Conservation (phyloP, 139 green algal species). For the Desmodesmus armatus region DNA sequence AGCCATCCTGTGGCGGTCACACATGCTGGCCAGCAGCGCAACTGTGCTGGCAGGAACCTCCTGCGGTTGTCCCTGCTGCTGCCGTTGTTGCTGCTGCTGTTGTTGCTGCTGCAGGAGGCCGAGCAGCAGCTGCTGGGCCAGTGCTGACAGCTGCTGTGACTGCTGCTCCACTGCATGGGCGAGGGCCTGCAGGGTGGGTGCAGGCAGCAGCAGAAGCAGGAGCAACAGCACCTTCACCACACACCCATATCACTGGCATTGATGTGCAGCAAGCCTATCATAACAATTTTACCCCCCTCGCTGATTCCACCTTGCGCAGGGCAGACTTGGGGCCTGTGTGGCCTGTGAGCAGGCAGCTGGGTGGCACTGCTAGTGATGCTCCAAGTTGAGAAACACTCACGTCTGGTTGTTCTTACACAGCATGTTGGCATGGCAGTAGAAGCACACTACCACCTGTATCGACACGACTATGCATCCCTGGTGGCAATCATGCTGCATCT, state of each 20-base stretch:
- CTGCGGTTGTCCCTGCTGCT: neutral
- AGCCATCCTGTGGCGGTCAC: slow-evolving; percentile 27
- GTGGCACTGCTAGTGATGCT: neutral
- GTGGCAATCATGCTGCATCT: neutral
- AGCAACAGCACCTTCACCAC: too few relatives aligned
- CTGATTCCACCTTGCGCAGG: too few relatives aligned
- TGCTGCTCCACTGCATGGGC: neutral
- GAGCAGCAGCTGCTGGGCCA: neutral
- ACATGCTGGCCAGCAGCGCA: slow-evolving; percentile 5
- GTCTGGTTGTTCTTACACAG: neutral
- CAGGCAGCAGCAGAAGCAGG: neutral
- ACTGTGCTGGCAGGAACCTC: slow-evolving; percentile 29
- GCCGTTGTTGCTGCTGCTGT: neutral
- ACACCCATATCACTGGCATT: too few relatives aligned
- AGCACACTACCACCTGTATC: too few relatives aligned
- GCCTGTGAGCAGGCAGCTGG: too few relatives aligned
- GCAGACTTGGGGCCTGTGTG: too few relatives aligned
- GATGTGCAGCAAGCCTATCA: too few relatives aligned
- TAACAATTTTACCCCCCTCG: too few relatives aligned
- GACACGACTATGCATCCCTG: too few relatives aligned
- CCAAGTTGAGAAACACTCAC: neutral
- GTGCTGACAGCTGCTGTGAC: neutral
- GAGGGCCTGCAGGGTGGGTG: neutral
- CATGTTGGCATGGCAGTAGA: neutral
- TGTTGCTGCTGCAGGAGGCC: slow-evolving; percentile 3